These are phyloP conservation scores for Pichia sp. DNA, from an alignment of 1,139 yeast species.

Conservation along the genomic window DNA sequence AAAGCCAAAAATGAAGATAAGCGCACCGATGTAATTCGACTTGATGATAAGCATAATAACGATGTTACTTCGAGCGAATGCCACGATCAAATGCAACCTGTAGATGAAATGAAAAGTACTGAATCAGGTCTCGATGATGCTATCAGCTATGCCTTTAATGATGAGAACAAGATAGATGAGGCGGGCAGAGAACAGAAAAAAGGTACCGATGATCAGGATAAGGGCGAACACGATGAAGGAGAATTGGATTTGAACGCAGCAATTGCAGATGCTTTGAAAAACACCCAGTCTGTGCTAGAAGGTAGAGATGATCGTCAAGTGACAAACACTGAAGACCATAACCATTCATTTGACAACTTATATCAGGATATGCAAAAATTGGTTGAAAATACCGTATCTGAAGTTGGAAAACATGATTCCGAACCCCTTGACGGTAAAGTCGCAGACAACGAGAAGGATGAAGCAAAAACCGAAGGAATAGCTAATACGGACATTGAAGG, in stretches of 20 bases:
- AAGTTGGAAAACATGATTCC: neutral
- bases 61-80: neutral
- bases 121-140: neutral
- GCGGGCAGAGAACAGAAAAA: neutral
- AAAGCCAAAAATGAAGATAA: neutral
- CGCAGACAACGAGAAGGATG: neutral
- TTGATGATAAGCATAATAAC: neutral
- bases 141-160: neutral
- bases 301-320: neutral
- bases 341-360: conserved; percentile 6
- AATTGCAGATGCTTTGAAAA: conserved; percentile 19
- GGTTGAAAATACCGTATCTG: conserved; percentile 1
- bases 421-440: neutral
- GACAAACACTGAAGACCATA: neutral
- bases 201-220: neutral
- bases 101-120: neutral
- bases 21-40: neutral
- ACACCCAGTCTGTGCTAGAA: conserved; percentile 2
- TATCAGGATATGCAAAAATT: conserved; percentile 14
- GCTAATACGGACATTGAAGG: conserved; percentile 2
- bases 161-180: neutral
- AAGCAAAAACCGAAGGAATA: neutral
- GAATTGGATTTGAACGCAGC: conserved; percentile 21
- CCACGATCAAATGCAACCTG: no score
- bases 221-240: conserved; percentile 9